A percentile compares a stretch with the other conserved stretches of the same genome.
Evolutionary conservation across 2,329 filamentous ascomycete genomes (phyloP).

Genomic region (Pseudogymnoascus sp.): DNA sequence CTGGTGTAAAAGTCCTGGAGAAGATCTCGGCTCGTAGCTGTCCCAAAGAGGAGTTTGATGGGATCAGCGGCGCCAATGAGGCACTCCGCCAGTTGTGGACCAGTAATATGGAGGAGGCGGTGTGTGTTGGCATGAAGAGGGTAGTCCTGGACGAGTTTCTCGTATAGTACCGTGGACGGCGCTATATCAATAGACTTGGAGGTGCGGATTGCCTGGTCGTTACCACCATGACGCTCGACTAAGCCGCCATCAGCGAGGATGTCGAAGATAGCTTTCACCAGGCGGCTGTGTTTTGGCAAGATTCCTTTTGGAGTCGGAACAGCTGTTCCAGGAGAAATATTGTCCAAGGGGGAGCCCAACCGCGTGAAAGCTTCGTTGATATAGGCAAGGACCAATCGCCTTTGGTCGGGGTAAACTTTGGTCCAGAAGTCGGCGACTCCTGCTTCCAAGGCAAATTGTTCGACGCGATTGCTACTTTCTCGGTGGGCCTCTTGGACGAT

Average conservation of each 20-base stretch:
- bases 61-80: conserved; percentile 19
- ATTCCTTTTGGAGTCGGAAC: conserved; percentile 17
- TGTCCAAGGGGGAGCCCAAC: conserved; percentile 24
- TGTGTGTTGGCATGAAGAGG: conserved; percentile 26
- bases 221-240: not conserved
- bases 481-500: too few species aligned
- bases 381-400: conserved; percentile 28
- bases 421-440: conserved; percentile 22
- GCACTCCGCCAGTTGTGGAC: conserved; percentile 18
- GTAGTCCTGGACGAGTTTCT: conserved; percentile 22
- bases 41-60: conserved; percentile 21
- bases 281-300: conserved; percentile 23
- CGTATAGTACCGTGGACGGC: conserved; percentile 19
- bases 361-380: conserved; percentile 27
- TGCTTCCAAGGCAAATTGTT: conserved; percentile 12
- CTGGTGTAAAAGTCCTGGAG: conserved; percentile 22
- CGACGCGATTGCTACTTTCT: not conserved
- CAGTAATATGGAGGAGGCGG: conserved; percentile 18
- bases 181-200: conserved; percentile 9
- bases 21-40: conserved; percentile 16
- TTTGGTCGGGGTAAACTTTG: conserved; percentile 25
- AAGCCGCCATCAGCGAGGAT: conserved; percentile 24
- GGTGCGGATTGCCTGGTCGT: conserved; percentile 14
- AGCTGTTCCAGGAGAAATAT: conserved; percentile 17
- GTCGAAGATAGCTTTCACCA: conserved; percentile 23